Conservation (phyloP, 352 stramenopile genomes). For the Pythium scleroteichum region DNA sequence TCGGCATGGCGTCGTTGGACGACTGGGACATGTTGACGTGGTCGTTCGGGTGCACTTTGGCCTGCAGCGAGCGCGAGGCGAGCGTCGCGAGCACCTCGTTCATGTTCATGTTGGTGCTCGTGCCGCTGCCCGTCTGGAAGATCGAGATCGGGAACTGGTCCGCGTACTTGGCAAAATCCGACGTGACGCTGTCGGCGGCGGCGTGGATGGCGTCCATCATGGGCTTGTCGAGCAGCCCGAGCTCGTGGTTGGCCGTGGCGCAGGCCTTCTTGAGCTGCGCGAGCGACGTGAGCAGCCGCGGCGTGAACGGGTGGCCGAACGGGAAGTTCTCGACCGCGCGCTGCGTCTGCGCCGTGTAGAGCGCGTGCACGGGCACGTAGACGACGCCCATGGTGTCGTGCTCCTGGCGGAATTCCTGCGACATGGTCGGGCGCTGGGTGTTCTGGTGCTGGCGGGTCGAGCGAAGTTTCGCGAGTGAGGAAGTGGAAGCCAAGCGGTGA, state of each 20-base stretch:
- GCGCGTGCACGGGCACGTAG: constrained; percentile 44
- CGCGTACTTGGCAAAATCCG: constrained; percentile 33
- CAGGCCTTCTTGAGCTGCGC: constrained; percentile 53
- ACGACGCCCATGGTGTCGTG: constrained; percentile 58
- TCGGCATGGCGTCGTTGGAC: constrained; percentile 68
- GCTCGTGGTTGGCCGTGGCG: constrained; percentile 43
- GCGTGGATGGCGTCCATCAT: constrained; percentile 40
- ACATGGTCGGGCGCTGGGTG: constrained; percentile 1
- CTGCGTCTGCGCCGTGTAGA: constrained; percentile 60
- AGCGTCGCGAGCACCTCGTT: constrained; percentile 96
- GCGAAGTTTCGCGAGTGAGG: constrained; percentile 19
- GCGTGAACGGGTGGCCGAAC: constrained; percentile 47
- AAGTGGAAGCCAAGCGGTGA: not conserved
- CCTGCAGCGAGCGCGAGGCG: constrained; percentile 60
- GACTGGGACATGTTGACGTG: constrained; percentile 76
- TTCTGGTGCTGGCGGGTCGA: constrained; percentile 2
- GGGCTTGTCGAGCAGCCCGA: constrained; percentile 38
- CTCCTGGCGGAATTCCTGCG: constrained; percentile 41
- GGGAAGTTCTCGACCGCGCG: constrained; percentile 54
- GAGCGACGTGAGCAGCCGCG: constrained; percentile 42
- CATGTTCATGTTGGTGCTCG: constrained; percentile 98
- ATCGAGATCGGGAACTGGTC: constrained; percentile 59
- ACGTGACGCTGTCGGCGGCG: constrained; percentile 36
- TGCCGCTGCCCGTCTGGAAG: constrained; percentile 93
- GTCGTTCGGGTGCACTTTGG: constrained; percentile 82